Percentiles rank a stretch among this genome's conserved stretches.
Conservation (phyloP, 73 alveolate species). For the Paramecium bursaria region DNA sequence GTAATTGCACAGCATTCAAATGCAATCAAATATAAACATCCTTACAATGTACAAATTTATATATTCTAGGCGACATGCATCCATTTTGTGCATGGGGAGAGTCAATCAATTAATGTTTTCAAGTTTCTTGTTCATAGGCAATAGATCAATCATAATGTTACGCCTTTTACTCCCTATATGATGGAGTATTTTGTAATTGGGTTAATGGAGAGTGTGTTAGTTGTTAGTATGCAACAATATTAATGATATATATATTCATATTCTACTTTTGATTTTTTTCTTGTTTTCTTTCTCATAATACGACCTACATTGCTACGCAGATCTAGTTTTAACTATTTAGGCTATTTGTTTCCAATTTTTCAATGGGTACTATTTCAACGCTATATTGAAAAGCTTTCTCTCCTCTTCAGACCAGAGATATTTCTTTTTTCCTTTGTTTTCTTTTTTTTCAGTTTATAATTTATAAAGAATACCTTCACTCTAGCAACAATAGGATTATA, state of each 20-base stretch:
- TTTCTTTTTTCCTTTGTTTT: constrained; percentile 44
- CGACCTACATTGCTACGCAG: constrained; percentile 18
- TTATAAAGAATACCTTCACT: constrained; percentile 46
- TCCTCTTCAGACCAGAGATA: constrained; percentile 57
- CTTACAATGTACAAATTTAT: constrained; percentile 12
- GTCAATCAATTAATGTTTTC: constrained; percentile 9
- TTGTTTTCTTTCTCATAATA: constrained; percentile 19
- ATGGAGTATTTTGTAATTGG: constrained; percentile 11
- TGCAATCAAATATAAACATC: neutral
- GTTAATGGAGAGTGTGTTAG: neutral
- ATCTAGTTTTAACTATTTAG: constrained; percentile 24
- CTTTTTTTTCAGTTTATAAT: neutral
- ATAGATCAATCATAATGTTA: constrained; percentile 41
- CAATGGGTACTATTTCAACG: neutral
- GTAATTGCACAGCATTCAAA: neutral
- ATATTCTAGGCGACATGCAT: no score
- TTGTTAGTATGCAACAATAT: neutral
- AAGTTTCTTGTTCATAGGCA: constrained; percentile 29
- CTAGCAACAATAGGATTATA: constrained; percentile 13
- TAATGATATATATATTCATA: neutral
- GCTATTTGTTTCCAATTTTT: constrained; percentile 60
- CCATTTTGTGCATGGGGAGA: constrained; percentile 34
- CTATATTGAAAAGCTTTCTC: constrained; percentile 24
- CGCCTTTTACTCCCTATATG: neutral
- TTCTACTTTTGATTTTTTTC: constrained; percentile 32